Evolutionary conservation across 208 protist genomes (phyloP), one percentile per base, ranked within the genome.

Genomic region (Trypanosoma grayi): DNA sequence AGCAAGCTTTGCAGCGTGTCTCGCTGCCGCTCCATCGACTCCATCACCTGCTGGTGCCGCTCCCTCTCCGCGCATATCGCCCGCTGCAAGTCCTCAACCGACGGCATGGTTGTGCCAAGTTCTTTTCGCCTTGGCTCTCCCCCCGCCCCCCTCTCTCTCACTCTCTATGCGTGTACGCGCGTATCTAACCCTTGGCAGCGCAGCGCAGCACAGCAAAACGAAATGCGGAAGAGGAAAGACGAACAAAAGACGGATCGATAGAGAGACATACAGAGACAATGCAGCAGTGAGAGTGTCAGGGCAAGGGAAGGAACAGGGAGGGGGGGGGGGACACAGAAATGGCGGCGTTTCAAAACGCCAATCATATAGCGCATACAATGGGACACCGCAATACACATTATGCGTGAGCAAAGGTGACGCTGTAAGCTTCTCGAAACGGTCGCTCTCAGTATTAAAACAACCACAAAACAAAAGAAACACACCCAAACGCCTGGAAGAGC

Each of bases 41-140:
- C 60, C 73, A 89, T 77, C 31, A 34, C 45, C 33, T 68, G 60
- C 22, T 53, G 60, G 46, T 85, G 82, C 1, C 54, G 52, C 9
- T 41, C 54, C 34, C 46, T 27, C 50, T 83, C 77, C 40, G n/a
- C 64, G 16, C 43, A 25, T 4, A 87, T 62, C 22, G 71, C 33
- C 36, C 30, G 48, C 52, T 40, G 73, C 30, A 84, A 54, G 40
- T 66, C 63, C 13, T 61, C 70, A 4, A 64, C 58, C 1, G 65
- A 69, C 7, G 60, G 14, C 60, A 67, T 67, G n/a, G 7, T 39
- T 5, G 2, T 4, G 24, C 6, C 39, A 43, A 22, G 39, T 22
- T 43, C 39, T n/a, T n/a, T n/a, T 39, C 34, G 13, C 34, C 34
- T 13, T 13, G 9, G 22, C 24, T 31, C 22, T 16, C 45, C 9